Evolutionary conservation across 2,329 filamentous ascomycete genomes (phyloP).

Genomic region (Colletotrichum sublineola): DNA sequence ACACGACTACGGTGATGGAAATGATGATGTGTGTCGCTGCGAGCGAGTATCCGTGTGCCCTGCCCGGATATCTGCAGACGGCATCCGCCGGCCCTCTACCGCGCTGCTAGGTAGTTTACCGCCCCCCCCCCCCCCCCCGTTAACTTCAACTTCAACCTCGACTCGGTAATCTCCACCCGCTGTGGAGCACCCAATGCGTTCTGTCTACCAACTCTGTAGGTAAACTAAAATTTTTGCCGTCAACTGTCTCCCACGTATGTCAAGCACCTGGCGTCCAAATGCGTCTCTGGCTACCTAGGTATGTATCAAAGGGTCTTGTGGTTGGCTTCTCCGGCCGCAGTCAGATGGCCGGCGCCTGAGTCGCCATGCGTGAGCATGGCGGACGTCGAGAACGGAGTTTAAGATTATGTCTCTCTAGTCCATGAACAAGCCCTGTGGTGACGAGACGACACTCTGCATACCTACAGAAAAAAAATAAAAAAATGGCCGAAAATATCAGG

Average conservation of each 20-base stretch:
- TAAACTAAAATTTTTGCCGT: not conserved
- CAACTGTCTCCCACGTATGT: constrained; percentile 15
- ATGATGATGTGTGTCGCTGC: constrained; percentile 1
- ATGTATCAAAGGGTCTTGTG: not conserved
- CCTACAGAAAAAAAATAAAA: not conserved
- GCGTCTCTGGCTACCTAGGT: not conserved
- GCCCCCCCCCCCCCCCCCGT: too few species aligned
- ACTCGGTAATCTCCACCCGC: constrained; percentile 20
- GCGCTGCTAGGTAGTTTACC: not conserved
- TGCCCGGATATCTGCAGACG: constrained; percentile 8
- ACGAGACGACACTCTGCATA: not conserved
- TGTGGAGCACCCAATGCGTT: constrained; percentile 33
- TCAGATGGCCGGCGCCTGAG: constrained; percentile 33
- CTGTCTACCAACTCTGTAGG: constrained; percentile 10
- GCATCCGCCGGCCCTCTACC: constrained; percentile 10
- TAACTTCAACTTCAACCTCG: constrained; percentile 22
- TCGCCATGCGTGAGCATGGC: constrained; percentile 22
- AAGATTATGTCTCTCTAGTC: constrained; percentile 26
- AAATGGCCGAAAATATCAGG: not conserved
- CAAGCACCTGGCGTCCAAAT: constrained; percentile 2
- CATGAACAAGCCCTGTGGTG: not conserved
- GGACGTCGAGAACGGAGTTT: constrained; percentile 32
- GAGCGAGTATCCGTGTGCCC: constrained; percentile 12
- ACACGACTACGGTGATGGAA: not conserved
- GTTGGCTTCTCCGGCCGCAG: constrained; percentile 3